A percentile compares a stretch with the other conserved stretches of the same genome.
phyloP scores from a whole-genome alignment of 208 protist genomes.

The Acanthamoeba royreba region DNA sequence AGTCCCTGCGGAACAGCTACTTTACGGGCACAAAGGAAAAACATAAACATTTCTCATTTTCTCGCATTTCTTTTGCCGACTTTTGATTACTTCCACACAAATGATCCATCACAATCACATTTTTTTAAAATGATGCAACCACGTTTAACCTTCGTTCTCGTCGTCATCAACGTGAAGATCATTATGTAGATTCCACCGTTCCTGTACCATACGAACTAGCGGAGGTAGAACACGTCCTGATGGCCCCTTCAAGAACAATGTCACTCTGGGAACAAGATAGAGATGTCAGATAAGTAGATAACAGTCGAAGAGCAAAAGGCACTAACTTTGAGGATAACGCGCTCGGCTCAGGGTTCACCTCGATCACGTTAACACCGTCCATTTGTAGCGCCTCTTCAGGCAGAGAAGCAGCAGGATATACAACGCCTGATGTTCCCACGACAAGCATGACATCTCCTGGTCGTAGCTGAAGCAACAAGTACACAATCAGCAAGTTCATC shows the following conservation, averaged over 20 bases:
- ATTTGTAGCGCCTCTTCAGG: background rate
- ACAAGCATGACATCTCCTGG: background rate
- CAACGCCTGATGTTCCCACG: conserved; percentile 34
- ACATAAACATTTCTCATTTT: too few relatives aligned
- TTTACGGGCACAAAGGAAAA: too few relatives aligned
- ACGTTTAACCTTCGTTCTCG: background rate
- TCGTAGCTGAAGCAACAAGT: background rate
- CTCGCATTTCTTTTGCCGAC: too few relatives aligned
- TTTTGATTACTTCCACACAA: too few relatives aligned
- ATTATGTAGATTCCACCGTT: background rate
- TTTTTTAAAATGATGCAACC: too few relatives aligned
- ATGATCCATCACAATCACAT: too few relatives aligned
- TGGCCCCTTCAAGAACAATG: conserved; percentile 7
- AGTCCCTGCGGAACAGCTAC: too few relatives aligned
- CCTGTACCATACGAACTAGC: background rate
- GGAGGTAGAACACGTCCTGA: background rate
- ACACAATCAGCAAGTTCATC: background rate
- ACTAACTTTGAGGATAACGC: background rate
- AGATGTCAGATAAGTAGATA: background rate
- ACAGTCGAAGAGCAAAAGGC: background rate
- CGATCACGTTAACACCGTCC: background rate
- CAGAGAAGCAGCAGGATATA: conserved; percentile 11
- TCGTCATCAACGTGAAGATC: too few relatives aligned
- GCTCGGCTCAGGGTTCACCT: conserved; percentile 31
- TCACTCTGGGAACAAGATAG: background rate